Base-by-base conservation (phyloP, 1,139 yeast species). In the Diutina scorzettiae region DNA sequence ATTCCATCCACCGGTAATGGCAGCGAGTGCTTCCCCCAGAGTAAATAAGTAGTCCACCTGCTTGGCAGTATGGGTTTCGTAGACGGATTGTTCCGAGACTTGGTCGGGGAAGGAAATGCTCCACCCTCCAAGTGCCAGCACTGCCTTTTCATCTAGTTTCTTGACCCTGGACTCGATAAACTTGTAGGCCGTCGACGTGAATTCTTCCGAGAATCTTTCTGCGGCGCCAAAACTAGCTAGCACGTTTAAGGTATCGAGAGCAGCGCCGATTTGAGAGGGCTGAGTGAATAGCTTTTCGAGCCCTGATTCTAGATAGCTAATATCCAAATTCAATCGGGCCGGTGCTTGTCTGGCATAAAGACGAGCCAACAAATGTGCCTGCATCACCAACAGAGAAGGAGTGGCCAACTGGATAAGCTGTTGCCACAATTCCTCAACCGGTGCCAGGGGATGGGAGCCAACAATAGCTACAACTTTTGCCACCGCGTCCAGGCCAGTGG, bases 1-100 rank as follows among this genome's bases (percentile, higher is more conserved):
- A 2, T 68, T 56, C 94, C 95, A 84, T 0, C 96, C 96, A 23
- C 78, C 70, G 0, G 85, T 78, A 5, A 81, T 54, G 17, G 85
- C 65, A 28, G 85, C 70, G 23, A 87, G 61, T 0, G 95, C 91
- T 56, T 91, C 97, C 44, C 97, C 97, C 43, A 81, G 71, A 0
- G 89, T 70, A 51, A 91, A 86, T 32, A 82, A 61, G 44, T 69
- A 74, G 47, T 89, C 96, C 9, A 77, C 66, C 48, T 83, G 87
- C 48, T 82, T 85, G 1, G 87, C 73, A 6, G 56, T 55, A 52
- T 82, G 80, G 0, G 84, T 69, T 4, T 73, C 80, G 51, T 69
- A 76, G 2, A 86, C 53, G 1, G 62, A 51, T 9, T 66, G 56
- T 46, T 78, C 79, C 48, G 63, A 64, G 7, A 9, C 6, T 5